phyloP scores from a whole-genome alignment of 345 rosid genomes.

The Eucalyptus urophylla region DNA sequence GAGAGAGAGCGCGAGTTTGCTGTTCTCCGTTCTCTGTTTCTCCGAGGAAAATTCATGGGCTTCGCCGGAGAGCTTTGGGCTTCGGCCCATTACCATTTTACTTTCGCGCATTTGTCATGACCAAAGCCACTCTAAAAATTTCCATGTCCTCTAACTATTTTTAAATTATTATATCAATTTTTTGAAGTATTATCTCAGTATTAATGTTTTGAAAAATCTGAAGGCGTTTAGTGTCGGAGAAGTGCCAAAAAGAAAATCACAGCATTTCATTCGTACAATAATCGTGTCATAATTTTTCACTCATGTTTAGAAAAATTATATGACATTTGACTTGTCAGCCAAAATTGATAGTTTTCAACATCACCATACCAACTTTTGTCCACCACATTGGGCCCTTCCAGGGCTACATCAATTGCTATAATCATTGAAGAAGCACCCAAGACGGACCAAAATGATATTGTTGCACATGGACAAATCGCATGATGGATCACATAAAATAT shows the following conservation, averaged over 20 bases:
- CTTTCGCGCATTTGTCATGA: neutral
- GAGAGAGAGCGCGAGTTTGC: neutral
- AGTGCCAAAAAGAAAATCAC: neutral
- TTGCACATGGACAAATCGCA: no score
- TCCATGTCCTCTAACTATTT: neutral
- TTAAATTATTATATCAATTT: neutral
- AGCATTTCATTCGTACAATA: neutral
- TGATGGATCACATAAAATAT: no score
- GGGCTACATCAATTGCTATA: no score
- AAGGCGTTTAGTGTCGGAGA: neutral
- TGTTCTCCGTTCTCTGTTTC: neutral
- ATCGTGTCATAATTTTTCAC: rapidly evolving
- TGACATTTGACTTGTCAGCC: rapidly evolving
- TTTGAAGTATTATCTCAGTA: neutral
- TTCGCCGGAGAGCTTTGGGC: neutral
- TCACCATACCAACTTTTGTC: neutral
- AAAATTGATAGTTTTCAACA: rapidly evolving
- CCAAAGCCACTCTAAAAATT: neutral
- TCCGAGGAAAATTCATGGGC: neutral
- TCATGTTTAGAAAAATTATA: neutral
- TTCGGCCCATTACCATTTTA: neutral
- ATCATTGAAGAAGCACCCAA: no score
- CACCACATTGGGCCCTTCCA: no score
- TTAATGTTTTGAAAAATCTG: no score
- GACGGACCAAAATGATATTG: no score